These are phyloP conservation scores for Luffa aegyptiaca DNA, from an alignment of 306 rosid genomes.

Conservation along the genomic window DNA sequence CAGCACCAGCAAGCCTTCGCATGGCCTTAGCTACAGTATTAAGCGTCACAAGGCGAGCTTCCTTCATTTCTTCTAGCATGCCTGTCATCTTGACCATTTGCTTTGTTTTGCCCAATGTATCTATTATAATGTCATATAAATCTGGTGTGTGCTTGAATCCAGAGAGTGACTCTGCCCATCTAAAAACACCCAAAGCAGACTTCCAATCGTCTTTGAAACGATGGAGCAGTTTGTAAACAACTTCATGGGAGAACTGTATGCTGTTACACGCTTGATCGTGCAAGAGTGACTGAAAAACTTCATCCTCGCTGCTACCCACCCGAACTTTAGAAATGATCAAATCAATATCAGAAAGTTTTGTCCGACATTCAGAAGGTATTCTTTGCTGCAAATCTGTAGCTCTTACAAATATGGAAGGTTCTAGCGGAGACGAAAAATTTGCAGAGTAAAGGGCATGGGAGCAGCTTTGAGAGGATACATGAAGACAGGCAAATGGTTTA, in stretches of 20 bases:
- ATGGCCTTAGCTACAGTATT: constrained; percentile 53
- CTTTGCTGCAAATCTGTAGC: constrained; percentile 15
- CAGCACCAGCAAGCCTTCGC: constrained; percentile 77
- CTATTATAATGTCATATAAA: constrained; percentile 51
- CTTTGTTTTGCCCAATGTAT: constrained; percentile 73
- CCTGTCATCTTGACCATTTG: constrained; percentile 44
- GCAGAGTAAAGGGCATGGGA: constrained; percentile 10
- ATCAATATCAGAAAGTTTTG: constrained; percentile 26
- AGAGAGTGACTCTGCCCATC: constrained; percentile 51
- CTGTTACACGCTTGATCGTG: constrained; percentile 32
- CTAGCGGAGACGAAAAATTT: constrained; percentile 11
- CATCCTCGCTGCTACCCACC: constrained; percentile 40
- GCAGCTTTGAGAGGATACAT: constrained; percentile 10
- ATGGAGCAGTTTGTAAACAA: constrained; percentile 33
- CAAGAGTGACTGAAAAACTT: constrained; percentile 35
- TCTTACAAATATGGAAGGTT: constrained; percentile 6
- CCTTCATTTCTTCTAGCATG: constrained; percentile 48
- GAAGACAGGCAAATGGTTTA: constrained; percentile 9
- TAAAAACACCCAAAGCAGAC: constrained; percentile 68
- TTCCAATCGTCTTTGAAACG: constrained; percentile 85
- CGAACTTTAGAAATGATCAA: constrained; percentile 37
- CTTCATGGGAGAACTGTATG: constrained; percentile 29
- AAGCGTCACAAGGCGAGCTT: constrained; percentile 22
- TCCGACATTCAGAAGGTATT: constrained; percentile 19
- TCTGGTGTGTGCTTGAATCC: constrained; percentile 35